Base-by-base conservation (phyloP, 768 basidiomycete species). In the Tulasnella sp. region DNA sequence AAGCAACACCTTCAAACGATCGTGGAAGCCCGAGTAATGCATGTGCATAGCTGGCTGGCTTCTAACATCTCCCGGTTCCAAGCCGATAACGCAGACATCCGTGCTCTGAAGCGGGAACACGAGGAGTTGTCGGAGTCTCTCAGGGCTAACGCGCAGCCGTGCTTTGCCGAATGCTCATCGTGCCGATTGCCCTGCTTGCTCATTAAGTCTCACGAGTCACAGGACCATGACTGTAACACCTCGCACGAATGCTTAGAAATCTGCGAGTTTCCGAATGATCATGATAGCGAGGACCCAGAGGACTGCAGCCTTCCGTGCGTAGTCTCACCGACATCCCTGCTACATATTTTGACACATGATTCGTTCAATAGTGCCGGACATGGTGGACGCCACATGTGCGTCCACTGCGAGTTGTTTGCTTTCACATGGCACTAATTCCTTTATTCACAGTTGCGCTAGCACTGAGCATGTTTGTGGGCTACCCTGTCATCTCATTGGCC, bases 401-500 rank as follows among this genome's bases (percentile, higher is more conserved):
- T 65, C 10, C 26, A 53, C 29, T 51, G 19, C 10, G 2, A 13
- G 19, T 21, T 4, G 8, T 15, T 21, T 13, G n/a, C 10, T 4
- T 17, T 38, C 5, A 9, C 38, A 21, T 5, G 24, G 26, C 17
- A n/a, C 24, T n/a, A 21, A n/a, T n/a, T 17, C 26, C n/a, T 9
- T 4, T 30, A 4, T 15, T 38, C 48, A n/a, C 55, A 84, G 83
- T 58, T 84, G 82, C 62, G 69, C 74, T 29, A 72, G 77, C 1
- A 75, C 73, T 27, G 65, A 69, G 26, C 78, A 85, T 68, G 62
- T 83, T 1, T 84, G 82, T 48, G 83, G 81, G 8, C 71, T 76
- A 50, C 65, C 68, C 8, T 84, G 83, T 65, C 66, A 66, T 32
- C 70, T 81, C 11, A 65, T 66, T 3, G 76, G 74, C 29, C 78